These are phyloP conservation scores for Naganishia vaughanmartiniae DNA, from an alignment of 768 basidiomycete species.

Conservation along the genomic window DNA sequence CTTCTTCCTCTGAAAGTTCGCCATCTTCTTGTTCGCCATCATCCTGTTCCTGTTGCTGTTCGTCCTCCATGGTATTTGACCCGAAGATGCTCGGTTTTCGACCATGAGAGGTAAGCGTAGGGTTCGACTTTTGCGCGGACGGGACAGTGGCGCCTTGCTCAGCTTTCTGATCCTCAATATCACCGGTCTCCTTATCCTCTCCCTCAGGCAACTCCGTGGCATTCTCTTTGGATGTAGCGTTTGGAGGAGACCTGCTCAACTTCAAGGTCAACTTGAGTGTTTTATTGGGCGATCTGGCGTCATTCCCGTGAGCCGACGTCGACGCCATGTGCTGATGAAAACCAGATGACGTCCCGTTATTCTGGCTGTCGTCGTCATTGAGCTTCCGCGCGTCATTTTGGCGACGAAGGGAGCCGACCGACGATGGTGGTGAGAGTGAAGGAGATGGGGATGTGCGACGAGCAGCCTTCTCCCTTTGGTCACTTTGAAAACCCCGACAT, in stretches of 20 bases:
- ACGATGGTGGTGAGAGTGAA: constrained; percentile 6
- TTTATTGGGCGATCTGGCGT: not conserved
- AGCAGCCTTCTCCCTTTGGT: not conserved
- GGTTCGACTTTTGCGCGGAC: not conserved
- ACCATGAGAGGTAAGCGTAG: constrained; percentile 35
- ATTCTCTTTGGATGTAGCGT: not conserved
- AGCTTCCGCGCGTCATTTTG: not conserved
- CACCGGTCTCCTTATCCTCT: constrained; percentile 28
- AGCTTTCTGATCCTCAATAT: constrained; percentile 15
- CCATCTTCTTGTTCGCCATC: constrained; percentile 34
- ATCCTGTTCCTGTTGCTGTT: constrained; percentile 31
- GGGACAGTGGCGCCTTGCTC: constrained; percentile 2
- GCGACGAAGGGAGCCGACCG: not conserved
- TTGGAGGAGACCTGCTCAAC: not conserved
- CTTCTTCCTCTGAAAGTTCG: constrained; percentile 29
- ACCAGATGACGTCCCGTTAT: not conserved
- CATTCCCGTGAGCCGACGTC: not conserved
- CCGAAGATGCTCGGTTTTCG: constrained; percentile 25
- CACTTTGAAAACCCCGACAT: not conserved
- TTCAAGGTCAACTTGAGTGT: constrained; percentile 9
- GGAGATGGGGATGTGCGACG: not conserved
- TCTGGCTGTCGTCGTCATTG: not conserved
- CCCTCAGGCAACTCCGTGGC: constrained; percentile 11
- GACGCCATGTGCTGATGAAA: no score
- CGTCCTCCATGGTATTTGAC: constrained; percentile 6